Evolutionary conservation across 2,329 filamentous ascomycete genomes (phyloP), one percentile per base, ranked within the genome.

Genomic region (Raffaelea albimanens): DNA sequence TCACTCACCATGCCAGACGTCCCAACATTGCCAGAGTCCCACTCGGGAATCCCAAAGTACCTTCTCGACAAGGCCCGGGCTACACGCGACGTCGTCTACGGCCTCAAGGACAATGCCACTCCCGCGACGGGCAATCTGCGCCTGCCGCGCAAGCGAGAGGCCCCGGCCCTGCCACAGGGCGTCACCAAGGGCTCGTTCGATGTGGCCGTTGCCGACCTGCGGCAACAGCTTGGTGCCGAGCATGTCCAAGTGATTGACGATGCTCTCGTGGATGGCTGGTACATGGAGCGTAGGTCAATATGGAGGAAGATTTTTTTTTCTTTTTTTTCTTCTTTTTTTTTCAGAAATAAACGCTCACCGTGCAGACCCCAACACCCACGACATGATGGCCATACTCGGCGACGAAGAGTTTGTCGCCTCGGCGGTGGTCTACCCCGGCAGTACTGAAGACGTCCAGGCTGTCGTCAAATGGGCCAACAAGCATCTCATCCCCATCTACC

Each of bases 401-500:
- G 63, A 71, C 34, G 67, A 71, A 39, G 67, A 71, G 44, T 62
- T 75, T 20, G 63, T 74, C 9, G 62, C 65, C 19, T 71, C 67
- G 20, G 68, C 68, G 1, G 61, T 70, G 11, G 63, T 68, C 40
- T 60, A 60, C 43, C 61, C 59, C 3, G 43, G 56, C 5, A 58
- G 51, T 25, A 60, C 58, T 1, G 57, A 58, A 39, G 61, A 65
- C 21, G 62, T 65, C 18, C 61, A 63, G 36, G 46, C 58, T 29
- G 44, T 63, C 13, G 61, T 65, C 1, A 48, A 53, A 16, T 63
- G 61, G 61, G 61, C 59, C 4, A 58, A 71, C 60, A 46, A 62
- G 40, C 53, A 60, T 44, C 45, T 57, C 29, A 60, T 66, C 38
- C 63, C 65, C 13, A 56, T 65, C 45, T 66, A 62, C 51, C 62